Base-by-base conservation (phyloP, 106 monocot species). In the Alisma plantagoaquatica region DNA sequence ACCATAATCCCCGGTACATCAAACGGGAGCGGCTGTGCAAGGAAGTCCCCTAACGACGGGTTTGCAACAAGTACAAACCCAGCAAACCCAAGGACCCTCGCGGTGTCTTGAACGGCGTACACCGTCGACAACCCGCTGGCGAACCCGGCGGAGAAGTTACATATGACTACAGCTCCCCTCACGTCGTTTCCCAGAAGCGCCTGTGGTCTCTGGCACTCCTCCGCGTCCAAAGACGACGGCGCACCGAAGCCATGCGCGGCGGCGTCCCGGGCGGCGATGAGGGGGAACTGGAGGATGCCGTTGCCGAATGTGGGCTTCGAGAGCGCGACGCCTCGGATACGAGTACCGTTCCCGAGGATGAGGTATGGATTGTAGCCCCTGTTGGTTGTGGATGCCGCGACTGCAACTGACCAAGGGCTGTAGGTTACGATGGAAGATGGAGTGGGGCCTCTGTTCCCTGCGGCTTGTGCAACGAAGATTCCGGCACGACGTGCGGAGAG, bases 381-480 rank as follows among this genome's bases (percentile, higher is more conserved):
- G 12, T 70, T 56, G 3, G 85, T 92, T 22, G 81, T 70, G 50
- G 64, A 38, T 8, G 85, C 65, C 7, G 75, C 91, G 22, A 81
- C 85, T 20, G 59, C 73, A 31, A 73, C 41, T 2, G 70, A 58
- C 91, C 91, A 92, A 9, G 91, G 91, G 41, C 81, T 76, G 41
- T 67, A 81, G 2, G 91, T 78, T 4, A 75, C 57, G 24, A 86
- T 70, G 2, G 85, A 71, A 4, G 81, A 61, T 10, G 32, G 53
- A 31, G 41, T 61, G 0, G 91, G 91, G 2, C 85, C 91, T 29
- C 70, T 77, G 45, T 86, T 92, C 12, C 85, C 91, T 5, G 78
- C 85, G 25, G 91, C 91, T 54, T 92, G 85, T 43, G 41, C 91
- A 4, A 82, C 91, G 44, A 92, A 79, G 14, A 86, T 52, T 9